These are phyloP conservation scores for Aphanoascus verrucosus DNA, from an alignment of 2,329 filamentous ascomycete genomes.

Conservation along the genomic window DNA sequence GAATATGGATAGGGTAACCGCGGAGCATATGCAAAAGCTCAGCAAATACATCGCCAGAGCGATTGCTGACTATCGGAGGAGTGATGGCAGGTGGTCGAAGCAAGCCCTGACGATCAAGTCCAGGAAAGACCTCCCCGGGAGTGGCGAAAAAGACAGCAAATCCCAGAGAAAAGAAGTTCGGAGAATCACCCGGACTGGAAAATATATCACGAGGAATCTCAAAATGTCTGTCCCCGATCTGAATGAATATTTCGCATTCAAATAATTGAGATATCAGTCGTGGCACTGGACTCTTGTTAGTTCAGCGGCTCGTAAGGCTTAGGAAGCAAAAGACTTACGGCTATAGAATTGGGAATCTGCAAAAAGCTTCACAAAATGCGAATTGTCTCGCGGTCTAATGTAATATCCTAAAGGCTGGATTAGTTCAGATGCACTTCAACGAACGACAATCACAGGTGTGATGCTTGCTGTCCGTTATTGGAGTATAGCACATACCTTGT, in stretches of 20 bases:
- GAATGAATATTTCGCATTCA: slow-evolving; percentile 83
- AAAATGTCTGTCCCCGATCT: slow-evolving; percentile 77
- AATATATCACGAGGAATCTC: slow-evolving; percentile 85
- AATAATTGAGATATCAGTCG: slow-evolving; percentile 83
- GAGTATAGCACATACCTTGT: slow-evolving; percentile 45
- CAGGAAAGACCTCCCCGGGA: slow-evolving; percentile 72
- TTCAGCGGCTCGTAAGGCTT: not conserved
- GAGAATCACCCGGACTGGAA: slow-evolving; percentile 72
- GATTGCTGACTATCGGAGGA: slow-evolving; percentile 68
- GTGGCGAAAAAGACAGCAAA: slow-evolving; percentile 80
- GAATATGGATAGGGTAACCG: slow-evolving; percentile 71
- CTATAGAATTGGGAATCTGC: slow-evolving; percentile 93
- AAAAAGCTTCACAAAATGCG: slow-evolving; percentile 84
- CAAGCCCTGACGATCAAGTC: slow-evolving; percentile 64
- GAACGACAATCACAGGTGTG: not conserved
- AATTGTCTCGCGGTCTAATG: slow-evolving; percentile 66
- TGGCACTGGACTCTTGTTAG: slow-evolving; percentile 50
- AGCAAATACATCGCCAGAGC: slow-evolving; percentile 71
- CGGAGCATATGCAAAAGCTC: slow-evolving; percentile 72
- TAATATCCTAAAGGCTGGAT: slow-evolving; percentile 54
- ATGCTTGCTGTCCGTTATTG: not conserved
- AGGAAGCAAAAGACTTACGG: slow-evolving; percentile 35
- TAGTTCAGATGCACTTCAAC: not conserved
- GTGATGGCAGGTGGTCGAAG: slow-evolving; percentile 78
- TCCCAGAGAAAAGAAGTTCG: slow-evolving; percentile 89